Evolutionary conservation across 352 stramenopile species (phyloP).

Genomic region (Globisporangium echinulatum): DNA sequence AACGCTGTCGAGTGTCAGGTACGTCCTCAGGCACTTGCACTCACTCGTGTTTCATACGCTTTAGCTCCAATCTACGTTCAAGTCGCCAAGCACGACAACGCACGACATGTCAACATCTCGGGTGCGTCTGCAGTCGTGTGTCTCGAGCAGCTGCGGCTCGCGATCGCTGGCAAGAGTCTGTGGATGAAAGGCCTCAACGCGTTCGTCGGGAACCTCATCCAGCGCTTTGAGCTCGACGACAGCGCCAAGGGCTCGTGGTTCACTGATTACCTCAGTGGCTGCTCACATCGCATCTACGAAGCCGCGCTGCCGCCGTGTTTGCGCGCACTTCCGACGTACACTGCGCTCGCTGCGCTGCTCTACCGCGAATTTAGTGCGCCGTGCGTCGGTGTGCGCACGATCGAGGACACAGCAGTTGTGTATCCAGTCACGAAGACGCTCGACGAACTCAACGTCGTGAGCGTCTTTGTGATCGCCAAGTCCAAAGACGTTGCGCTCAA

Average conservation of each 20-base stretch:
- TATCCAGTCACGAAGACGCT: constrained; percentile 47
- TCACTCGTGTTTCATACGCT: not conserved
- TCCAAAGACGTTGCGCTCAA: constrained; percentile 37
- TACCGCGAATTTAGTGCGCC: constrained; percentile 62
- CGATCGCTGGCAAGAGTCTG: constrained; percentile 65
- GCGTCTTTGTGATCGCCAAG: constrained; percentile 57
- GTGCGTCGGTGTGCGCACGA: constrained; percentile 47
- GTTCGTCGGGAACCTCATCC: constrained; percentile 72
- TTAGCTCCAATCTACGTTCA: constrained; percentile 65
- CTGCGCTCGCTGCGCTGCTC: constrained; percentile 39
- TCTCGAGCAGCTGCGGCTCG: constrained; percentile 65
- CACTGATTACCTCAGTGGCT: constrained; percentile 54
- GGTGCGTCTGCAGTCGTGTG: constrained; percentile 66
- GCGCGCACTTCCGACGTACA: constrained; percentile 39
- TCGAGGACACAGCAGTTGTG: constrained; percentile 39
- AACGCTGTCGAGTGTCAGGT: too few relatives aligned
- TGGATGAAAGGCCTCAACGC: constrained; percentile 68
- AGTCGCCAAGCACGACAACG: constrained; percentile 72
- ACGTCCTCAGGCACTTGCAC: not conserved
- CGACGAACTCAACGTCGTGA: constrained; percentile 39
- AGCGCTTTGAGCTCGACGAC: constrained; percentile 37
- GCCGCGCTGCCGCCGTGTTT: constrained; percentile 45
- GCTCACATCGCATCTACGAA: constrained; percentile 54
- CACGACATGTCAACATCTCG: constrained; percentile 66
- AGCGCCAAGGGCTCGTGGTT: constrained; percentile 50